Base-by-base conservation (phyloP, 2,329 filamentous ascomycete species). In the Chaetothyriales sp. region DNA sequence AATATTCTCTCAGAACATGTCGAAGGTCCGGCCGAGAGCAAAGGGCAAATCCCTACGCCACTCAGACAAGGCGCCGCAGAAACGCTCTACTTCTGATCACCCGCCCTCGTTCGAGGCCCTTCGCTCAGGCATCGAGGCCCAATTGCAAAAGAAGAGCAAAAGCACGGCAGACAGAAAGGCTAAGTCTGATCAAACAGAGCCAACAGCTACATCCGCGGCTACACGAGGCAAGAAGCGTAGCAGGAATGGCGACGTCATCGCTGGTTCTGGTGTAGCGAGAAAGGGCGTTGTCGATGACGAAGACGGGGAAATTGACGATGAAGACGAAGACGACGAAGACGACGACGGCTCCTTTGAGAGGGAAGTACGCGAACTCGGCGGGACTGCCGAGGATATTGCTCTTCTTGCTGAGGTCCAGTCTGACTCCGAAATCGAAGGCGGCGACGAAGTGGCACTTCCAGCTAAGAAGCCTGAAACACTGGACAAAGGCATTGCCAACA, bases 321-420 rank as follows among this genome's bases (percentile, higher is more conserved):
- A 8, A 9, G 28, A 36, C 28, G 28, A n/a, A n/a, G n/a, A 36
- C 28, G 32, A 39, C 7, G 54, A 36, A 9, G 32, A 39, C 7
- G 53, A 57, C 3, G 59, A 64, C 32, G 62, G 67, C 55, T 59
- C 60, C 36, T 60, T 73, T 42, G 62, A 66, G 47, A 63, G 67
- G 52, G 70, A 73, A 53, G 69, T 74, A 53, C 53, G 70, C 53
- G 66, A 66, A 4, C 65, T 74, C 49, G 72, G 72, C 28, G 72
- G 72, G 46, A 72, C 67, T n/a, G 64, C 72, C 56, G 72, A 74
- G 48, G 70, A 74, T 55, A 61, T 72, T 51, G 66, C 72, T 46
- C 59, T 74, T 20, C 59, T 74, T 52, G 69, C 65, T 19, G 68
- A 62, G 49, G 62, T 68, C 18, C 64, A 67, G 44, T 73, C 71